A percentile compares a stretch with the other conserved stretches of the same genome.
These are phyloP conservation scores for Recurvomyces mirabilis DNA, from an alignment of 495 filamentous ascomycete species.

Conservation along the genomic window DNA sequence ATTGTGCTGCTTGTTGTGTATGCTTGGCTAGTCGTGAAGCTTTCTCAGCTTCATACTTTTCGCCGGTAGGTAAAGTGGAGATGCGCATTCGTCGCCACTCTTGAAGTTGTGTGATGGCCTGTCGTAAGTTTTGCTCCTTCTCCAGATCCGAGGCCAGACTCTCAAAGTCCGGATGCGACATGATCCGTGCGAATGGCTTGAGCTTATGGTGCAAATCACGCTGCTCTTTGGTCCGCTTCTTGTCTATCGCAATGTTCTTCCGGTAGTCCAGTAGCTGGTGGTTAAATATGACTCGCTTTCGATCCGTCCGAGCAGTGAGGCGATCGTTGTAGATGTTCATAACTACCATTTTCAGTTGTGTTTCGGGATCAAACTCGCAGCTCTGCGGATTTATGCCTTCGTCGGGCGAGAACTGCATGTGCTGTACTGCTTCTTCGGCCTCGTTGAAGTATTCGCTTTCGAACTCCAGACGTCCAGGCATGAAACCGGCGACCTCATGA, in stretches of 20 bases:
- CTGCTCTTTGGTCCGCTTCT: slow-evolving; percentile 94
- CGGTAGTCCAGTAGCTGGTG: slow-evolving; percentile 86
- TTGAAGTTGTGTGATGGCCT: slow-evolving; percentile 82
- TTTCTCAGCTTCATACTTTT: slow-evolving; percentile 94
- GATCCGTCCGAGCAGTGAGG: slow-evolving; percentile 79
- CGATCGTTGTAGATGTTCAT: slow-evolving; percentile 98
- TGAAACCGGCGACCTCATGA: slow-evolving; percentile 96
- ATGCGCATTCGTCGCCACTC: slow-evolving; percentile 86
- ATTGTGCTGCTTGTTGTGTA: slow-evolving; percentile 50
- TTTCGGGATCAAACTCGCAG: slow-evolving; percentile 79
- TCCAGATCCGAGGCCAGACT: slow-evolving; percentile 70
- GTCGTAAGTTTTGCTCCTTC: slow-evolving; percentile 79
- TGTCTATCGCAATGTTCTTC: slow-evolving; percentile 75
- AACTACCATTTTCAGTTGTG: slow-evolving; percentile 92
- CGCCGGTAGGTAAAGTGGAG: slow-evolving; percentile 69
- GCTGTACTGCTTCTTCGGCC: slow-evolving; percentile 93
- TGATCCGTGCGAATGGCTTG: slow-evolving; percentile 93
- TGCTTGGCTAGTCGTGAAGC: slow-evolving; percentile 54
- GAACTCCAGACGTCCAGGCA: slow-evolving; percentile 95
- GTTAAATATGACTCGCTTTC: slow-evolving; percentile 94
- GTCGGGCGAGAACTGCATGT: slow-evolving; percentile 95
- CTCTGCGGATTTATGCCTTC: slow-evolving; percentile 77
- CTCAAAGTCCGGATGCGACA: slow-evolving; percentile 86
- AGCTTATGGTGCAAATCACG: slow-evolving; percentile 78
- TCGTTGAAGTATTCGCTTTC: slow-evolving; percentile 97